Evolutionary conservation across 177 flowering plant species (phyloP), one percentile per base, ranked within the genome.

Genomic region (Tripterygium wilfordii): DNA sequence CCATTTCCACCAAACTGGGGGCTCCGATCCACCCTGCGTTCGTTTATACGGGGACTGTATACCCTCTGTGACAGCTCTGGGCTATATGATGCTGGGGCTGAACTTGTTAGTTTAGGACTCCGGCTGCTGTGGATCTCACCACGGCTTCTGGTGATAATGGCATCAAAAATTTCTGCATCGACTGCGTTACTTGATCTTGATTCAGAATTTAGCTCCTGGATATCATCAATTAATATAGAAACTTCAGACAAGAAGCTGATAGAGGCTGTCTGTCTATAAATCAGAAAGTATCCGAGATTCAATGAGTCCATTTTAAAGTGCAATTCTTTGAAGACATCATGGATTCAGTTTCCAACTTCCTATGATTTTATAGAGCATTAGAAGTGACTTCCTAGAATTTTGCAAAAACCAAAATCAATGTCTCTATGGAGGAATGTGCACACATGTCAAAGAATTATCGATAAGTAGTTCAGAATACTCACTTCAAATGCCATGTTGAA

Each of bases 91-190:
- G 75, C 26, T 29, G 79, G 71, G 50, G 78, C 61, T 13, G 89
- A 67, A 53, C 97, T 87, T 16, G 89, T 80, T 21, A 77, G 42
- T 58, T 81, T 87, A 27, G 97, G 91, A 58, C 96, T 90, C 23
- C 62, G 61, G 8, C 65, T 62, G 25, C 48, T 77, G 7, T 94
- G 84, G 59, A 87, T 71, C 69, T 90, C 97, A 35, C 97, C 96
- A 6, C 96, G 84, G 69, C 97, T 82, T 69, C 91, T 69, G 37
- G 97, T 90, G 39, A 85, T 65, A 12, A 87, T 70, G 27, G 73
- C 94, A 59, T 84, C 97, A 12, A 90, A 79, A 38, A 90, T 56
- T 65, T 90, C 97, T 7, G 61, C 85, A 44, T 63, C 54, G 23
- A 74, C 86, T 8, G 59, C 49, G 15, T 46, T 67, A 5, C 48